These are phyloP conservation scores for Primulina eburnea DNA, from an alignment of 257 asterid genomes.

Conservation along the genomic window DNA sequence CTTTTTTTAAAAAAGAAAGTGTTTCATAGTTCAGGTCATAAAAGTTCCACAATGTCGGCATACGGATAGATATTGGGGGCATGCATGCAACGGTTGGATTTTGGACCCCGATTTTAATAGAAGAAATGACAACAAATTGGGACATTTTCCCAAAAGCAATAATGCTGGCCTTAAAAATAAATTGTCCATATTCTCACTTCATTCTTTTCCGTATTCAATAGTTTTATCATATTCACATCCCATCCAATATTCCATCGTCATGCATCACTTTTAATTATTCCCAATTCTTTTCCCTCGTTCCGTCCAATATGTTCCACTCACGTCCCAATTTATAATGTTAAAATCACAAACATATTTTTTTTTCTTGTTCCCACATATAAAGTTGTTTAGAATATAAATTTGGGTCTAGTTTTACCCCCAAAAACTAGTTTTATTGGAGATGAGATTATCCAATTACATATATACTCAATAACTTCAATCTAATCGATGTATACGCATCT, in stretches of 20 bases:
- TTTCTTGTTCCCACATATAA: too few species aligned
- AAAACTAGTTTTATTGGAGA: too few species aligned
- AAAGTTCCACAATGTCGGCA: too few species aligned
- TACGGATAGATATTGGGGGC: background rate
- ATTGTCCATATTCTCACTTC: background rate
- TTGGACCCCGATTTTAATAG: background rate
- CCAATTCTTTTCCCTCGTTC: background rate
- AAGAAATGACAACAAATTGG: background rate
- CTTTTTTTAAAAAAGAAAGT: too few species aligned
- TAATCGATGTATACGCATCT: too few species aligned
- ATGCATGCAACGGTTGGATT: background rate
- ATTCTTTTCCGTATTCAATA: background rate
- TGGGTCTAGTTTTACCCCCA: too few species aligned
- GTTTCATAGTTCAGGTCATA: too few species aligned
- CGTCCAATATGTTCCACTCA: background rate
- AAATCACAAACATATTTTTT: too few species aligned
- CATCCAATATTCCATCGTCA: background rate
- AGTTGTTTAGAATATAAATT: too few species aligned
- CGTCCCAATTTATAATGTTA: background rate
- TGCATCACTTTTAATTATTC: too few species aligned
- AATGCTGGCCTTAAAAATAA: background rate
- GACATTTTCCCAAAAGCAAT: background rate
- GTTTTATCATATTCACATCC: background rate
- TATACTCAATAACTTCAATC: too few species aligned
- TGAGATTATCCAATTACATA: too few species aligned